Conservation (phyloP, 495 filamentous ascomycete genomes). For the Bryoglossum gracile region DNA sequence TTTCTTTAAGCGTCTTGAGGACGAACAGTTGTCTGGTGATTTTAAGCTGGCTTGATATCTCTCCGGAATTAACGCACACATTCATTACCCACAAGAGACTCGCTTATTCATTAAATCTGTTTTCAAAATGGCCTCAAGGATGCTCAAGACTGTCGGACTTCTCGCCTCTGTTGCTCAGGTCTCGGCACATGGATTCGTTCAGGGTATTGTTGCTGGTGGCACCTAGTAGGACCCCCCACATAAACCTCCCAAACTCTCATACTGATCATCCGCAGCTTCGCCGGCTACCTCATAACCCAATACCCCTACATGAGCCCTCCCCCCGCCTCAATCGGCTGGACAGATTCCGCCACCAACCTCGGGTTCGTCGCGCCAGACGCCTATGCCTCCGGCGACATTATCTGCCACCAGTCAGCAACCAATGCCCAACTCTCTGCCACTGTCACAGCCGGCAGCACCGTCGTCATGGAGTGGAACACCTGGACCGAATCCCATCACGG, state of each 20-base stretch:
- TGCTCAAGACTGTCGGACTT: slow-evolving; percentile 5
- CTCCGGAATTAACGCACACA: neutral
- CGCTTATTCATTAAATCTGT: neutral
- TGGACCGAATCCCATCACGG: slow-evolving; percentile 42
- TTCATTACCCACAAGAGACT: neutral
- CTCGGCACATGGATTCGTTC: slow-evolving; percentile 55
- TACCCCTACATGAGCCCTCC: slow-evolving; percentile 22
- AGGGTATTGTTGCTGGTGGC: slow-evolving; percentile 51
- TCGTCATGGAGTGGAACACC: slow-evolving; percentile 35
- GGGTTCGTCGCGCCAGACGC: slow-evolving; percentile 48
- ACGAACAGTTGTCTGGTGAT: neutral
- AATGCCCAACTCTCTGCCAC: slow-evolving; percentile 34
- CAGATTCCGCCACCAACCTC: slow-evolving; percentile 18
- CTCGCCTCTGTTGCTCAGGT: slow-evolving; percentile 27
- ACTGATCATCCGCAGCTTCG: neutral
- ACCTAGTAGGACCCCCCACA: slow-evolving; percentile 17
- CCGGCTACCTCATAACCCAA: slow-evolving; percentile 5
- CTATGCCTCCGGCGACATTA: slow-evolving; percentile 37
- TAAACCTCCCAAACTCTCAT: neutral
- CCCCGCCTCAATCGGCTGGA: slow-evolving; percentile 44
- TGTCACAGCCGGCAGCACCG: slow-evolving; percentile 37
- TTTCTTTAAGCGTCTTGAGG: neutral
- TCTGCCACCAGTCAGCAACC: slow-evolving; percentile 41
- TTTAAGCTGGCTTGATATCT: neutral
- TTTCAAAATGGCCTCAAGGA: slow-evolving; percentile 9